Percentiles rank a stretch among this genome's conserved stretches.
Evolutionary conservation across 495 filamentous ascomycete genomes (phyloP).

Genomic region (Neurospora sp.): DNA sequence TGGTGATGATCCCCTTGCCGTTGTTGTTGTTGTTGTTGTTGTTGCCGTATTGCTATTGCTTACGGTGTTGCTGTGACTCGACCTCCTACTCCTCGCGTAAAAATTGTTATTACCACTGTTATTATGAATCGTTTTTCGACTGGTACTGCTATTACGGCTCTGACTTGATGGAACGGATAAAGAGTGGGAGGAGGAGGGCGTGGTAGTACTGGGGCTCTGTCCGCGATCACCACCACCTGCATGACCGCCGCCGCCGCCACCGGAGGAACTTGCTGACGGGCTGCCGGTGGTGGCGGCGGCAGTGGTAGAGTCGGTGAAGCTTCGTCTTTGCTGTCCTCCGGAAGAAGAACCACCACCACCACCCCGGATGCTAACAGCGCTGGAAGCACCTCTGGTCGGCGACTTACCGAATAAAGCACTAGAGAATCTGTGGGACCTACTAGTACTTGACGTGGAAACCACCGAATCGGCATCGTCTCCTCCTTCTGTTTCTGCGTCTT

Average conservation of each 20-base stretch:
- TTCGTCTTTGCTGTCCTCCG: conserved; percentile 1
- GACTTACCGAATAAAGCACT: conserved; percentile 4
- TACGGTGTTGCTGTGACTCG: conserved; percentile 6
- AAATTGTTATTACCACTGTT: neutral
- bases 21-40: neutral
- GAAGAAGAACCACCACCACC: neutral
- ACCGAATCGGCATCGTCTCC: conserved; percentile 20
- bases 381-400: conserved; percentile 2
- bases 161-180: neutral
- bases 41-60: neutral
- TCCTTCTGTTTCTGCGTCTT: conserved; percentile 3
- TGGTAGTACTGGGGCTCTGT: neutral
- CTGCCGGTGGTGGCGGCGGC: neutral
- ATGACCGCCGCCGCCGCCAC: neutral
- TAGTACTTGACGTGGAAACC: conserved; percentile 16
- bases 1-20: neutral
- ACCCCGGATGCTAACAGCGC: neutral
- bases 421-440: conserved; percentile 15
- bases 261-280: neutral
- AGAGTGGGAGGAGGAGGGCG: neutral
- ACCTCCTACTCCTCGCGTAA: conserved; percentile 7
- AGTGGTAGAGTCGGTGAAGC: conserved; percentile 7
- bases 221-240: neutral
- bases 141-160: neutral
- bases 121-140: neutral